Evolutionary conservation across 1,284 basidiomycete species (phyloP).

Genomic region (Exobasidium rhododendri): DNA sequence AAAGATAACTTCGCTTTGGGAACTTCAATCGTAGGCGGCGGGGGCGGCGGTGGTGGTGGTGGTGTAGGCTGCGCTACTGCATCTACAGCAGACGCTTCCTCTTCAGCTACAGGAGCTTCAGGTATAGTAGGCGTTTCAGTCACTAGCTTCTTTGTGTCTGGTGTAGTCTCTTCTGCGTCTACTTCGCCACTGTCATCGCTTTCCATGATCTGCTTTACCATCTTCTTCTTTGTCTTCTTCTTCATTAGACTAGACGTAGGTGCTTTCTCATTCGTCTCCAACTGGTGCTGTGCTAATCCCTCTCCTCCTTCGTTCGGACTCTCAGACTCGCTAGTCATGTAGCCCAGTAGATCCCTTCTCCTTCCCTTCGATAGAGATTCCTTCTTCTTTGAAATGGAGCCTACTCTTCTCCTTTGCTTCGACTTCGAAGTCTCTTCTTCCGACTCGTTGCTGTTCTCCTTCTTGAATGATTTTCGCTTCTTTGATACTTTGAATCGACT

Average conservation of each 20-base stretch:
- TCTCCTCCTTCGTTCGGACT: neutral
- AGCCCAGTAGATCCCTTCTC: neutral
- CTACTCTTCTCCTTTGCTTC: neutral
- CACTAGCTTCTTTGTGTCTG: neutral
- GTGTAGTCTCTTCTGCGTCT: constrained; percentile 1
- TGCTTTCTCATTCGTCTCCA: constrained; percentile 4
- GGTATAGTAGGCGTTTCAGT: neutral
- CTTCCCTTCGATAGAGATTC: neutral
- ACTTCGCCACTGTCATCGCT: constrained; percentile 12
- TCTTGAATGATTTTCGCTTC: constrained; percentile 9
- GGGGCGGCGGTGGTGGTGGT: neutral
- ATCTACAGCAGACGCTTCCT: neutral
- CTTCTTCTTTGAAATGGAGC: neutral
- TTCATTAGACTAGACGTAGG: constrained; percentile 6
- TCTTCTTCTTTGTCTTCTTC: constrained; percentile 20
- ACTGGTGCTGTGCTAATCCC: constrained; percentile 15
- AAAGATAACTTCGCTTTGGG: constrained; percentile 46
- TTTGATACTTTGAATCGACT: neutral
- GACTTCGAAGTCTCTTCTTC: neutral
- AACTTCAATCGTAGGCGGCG: constrained; percentile 22
- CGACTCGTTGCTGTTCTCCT: constrained; percentile 4
- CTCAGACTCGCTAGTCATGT: constrained; percentile 9
- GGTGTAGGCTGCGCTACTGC: neutral
- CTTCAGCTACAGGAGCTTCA: neutral
- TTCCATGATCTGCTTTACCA: constrained; percentile 12